A percentile compares a stretch with the other conserved stretches of the same genome.
Conservation (phyloP, 257 asterid species). For the Salvia rosmarinus region DNA sequence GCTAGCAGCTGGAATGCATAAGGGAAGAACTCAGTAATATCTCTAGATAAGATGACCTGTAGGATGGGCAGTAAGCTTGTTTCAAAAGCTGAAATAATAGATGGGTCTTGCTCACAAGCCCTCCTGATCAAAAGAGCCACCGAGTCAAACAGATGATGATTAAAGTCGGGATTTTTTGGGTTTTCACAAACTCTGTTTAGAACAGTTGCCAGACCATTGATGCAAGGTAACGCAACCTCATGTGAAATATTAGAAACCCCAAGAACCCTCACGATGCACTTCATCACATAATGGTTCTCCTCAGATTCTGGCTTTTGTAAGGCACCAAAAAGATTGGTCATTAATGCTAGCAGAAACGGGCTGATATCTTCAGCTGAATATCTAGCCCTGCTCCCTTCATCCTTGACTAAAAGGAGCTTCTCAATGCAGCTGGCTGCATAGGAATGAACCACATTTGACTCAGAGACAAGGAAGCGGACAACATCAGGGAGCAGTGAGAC, state of each 20-base stretch:
- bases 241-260: constrained; percentile 72
- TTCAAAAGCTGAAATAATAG: constrained; percentile 74
- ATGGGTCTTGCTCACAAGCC: constrained; percentile 74
- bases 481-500: constrained; percentile 81
- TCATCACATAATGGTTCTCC: constrained; percentile 96
- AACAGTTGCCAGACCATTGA: constrained; percentile 65
- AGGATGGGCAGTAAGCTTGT: constrained; percentile 72
- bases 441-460: constrained; percentile 89
- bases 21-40: constrained; percentile 84
- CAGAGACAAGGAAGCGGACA: constrained; percentile 69
- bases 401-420: constrained; percentile 84
- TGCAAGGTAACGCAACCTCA: constrained; percentile 84
- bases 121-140: constrained; percentile 80
- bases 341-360: constrained; percentile 65
- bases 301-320: constrained; percentile 90
- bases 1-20: constrained; percentile 92
- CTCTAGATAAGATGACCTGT: constrained; percentile 66
- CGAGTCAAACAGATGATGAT: constrained; percentile 85
- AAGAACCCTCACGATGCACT: constrained; percentile 95
- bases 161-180: constrained; percentile 82
- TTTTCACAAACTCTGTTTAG: constrained; percentile 78
- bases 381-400: constrained; percentile 73
- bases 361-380: constrained; percentile 69
- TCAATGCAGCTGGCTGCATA: constrained; percentile 98
- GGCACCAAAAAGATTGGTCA: constrained; percentile 85